These are phyloP conservation scores for Arabis hirsuta DNA, from an alignment of 345 rosid genomes.

Conservation along the genomic window DNA sequence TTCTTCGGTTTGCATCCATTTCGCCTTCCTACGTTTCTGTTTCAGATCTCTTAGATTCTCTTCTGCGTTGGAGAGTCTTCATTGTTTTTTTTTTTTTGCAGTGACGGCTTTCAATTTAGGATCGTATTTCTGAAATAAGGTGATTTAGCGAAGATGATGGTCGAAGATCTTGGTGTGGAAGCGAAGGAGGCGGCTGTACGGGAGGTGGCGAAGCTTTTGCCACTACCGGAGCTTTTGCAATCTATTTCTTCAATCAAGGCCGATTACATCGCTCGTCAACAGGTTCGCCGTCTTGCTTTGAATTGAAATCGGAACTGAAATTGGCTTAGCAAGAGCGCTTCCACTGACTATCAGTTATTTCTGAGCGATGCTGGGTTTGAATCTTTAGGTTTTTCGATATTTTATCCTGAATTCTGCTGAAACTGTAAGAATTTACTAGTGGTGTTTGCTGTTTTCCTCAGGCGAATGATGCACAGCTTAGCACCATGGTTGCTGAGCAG, in stretches of 20 bases:
- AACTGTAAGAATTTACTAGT: constrained; percentile 8
- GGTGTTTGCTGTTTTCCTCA: constrained; percentile 33
- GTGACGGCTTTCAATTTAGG: constrained; percentile 26
- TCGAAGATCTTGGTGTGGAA: constrained; percentile 95
- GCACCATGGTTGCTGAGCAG: constrained; percentile 99
- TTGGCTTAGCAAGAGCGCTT: constrained; percentile 4
- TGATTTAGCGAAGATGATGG: constrained; percentile 65
- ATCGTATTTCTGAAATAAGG: constrained; percentile 24
- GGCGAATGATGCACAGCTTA: constrained; percentile 99
- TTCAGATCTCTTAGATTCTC: constrained; percentile 36
- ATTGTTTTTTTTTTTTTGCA: neutral
- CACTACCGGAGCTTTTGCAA: constrained; percentile 85
- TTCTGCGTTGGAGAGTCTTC: neutral
- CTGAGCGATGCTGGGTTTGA: constrained; percentile 19
- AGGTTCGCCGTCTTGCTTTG: constrained; percentile 48
- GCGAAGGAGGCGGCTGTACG: constrained; percentile 99
- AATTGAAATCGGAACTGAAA: constrained; percentile 12
- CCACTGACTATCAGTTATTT: constrained; percentile 1
- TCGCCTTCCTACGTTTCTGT: constrained; percentile 1
- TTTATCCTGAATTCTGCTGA: neutral
- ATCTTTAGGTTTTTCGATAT: constrained; percentile 2
- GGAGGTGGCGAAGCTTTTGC: constrained; percentile 94
- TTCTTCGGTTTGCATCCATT: constrained; percentile 28
- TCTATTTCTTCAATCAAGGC: constrained; percentile 84
- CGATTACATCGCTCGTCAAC: constrained; percentile 96